Evolutionary conservation across 495 filamentous ascomycete genomes (phyloP).

Genomic region (Hamigera avellanea): DNA sequence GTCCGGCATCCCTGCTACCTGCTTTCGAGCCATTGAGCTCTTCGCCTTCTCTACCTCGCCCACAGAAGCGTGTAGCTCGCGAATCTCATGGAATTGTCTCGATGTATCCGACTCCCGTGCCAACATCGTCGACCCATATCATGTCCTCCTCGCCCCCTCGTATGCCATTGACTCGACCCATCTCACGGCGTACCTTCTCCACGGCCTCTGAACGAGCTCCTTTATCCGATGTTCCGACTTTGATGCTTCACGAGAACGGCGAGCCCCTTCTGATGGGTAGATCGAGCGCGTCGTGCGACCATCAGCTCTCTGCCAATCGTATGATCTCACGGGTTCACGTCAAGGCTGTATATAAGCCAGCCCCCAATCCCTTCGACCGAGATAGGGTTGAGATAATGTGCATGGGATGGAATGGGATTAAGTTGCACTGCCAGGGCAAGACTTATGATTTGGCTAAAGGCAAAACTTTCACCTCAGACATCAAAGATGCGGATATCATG

Average conservation of each 20-base stretch:
- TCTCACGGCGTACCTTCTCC: slow-evolving; percentile 41
- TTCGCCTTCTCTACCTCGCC: slow-evolving; percentile 69
- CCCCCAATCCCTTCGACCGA: slow-evolving; percentile 47
- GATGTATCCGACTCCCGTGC: slow-evolving; percentile 73
- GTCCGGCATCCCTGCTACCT: slow-evolving; percentile 72
- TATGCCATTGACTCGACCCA: slow-evolving; percentile 20
- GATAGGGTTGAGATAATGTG: slow-evolving; percentile 77
- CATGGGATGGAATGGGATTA: slow-evolving; percentile 91
- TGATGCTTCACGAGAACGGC: slow-evolving; percentile 73
- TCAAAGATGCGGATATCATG: slow-evolving; percentile 85
- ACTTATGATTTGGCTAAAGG: slow-evolving; percentile 79
- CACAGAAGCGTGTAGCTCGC: slow-evolving; percentile 57
- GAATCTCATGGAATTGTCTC: slow-evolving; percentile 32
- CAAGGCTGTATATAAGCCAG: slow-evolving; percentile 69
- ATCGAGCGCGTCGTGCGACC: slow-evolving; percentile 84
- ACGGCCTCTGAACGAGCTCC: slow-evolving; percentile 77
- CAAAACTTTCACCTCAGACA: slow-evolving; percentile 83
- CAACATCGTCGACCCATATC: slow-evolving; percentile 86
- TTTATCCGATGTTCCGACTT: slow-evolving; percentile 64
- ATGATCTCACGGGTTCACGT: slow-evolving; percentile 89
- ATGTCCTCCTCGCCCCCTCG: slow-evolving; percentile 78
- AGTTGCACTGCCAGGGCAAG: slow-evolving; percentile 82
- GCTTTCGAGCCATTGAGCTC: slow-evolving; percentile 89
- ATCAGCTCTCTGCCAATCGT: slow-evolving; percentile 82
- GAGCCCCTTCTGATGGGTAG: slow-evolving; percentile 77